Conservation (phyloP, 768 basidiomycete genomes). For the Podaxis carcinomalis region DNA sequence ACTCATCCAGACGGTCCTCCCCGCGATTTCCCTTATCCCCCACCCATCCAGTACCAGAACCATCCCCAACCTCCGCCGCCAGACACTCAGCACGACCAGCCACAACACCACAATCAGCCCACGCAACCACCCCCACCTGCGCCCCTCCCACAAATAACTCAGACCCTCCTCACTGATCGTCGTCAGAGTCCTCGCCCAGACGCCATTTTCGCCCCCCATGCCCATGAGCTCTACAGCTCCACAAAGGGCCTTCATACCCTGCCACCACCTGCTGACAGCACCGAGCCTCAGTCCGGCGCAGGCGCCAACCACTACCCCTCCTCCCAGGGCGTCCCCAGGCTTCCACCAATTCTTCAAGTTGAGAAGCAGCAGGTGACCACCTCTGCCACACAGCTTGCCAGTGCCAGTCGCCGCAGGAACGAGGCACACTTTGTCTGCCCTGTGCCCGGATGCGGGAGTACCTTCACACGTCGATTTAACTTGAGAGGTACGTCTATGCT, state of each 20-base stretch:
- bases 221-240: constrained; percentile 53
- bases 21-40: constrained; percentile 37
- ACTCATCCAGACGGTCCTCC: constrained; percentile 39
- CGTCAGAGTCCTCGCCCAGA: constrained; percentile 36
- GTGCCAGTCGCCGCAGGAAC: constrained; percentile 83
- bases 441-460: constrained; percentile 92
- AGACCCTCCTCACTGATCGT: constrained; percentile 13
- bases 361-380: constrained; percentile 96
- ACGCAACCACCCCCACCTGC: constrained; percentile 19
- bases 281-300: constrained; percentile 33
- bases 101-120: constrained; percentile 10
- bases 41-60: constrained; percentile 30
- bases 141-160: constrained; percentile 16
- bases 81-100: background rate
- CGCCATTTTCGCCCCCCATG: constrained; percentile 44
- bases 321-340: constrained; percentile 44
- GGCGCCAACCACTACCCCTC: constrained; percentile 55
- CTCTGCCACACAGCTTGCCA: constrained; percentile 88
- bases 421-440: constrained; percentile 93
- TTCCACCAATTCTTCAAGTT: constrained; percentile 85
- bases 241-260: constrained; percentile 27
- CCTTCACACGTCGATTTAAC: constrained; percentile 94
- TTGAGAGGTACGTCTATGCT: constrained; percentile 53
- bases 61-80: constrained; percentile 13
- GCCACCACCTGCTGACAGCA: constrained; percentile 23